These are phyloP conservation scores for Paratrypanosoma confusum DNA, from an alignment of 208 protist genomes.

Conservation along the genomic window DNA sequence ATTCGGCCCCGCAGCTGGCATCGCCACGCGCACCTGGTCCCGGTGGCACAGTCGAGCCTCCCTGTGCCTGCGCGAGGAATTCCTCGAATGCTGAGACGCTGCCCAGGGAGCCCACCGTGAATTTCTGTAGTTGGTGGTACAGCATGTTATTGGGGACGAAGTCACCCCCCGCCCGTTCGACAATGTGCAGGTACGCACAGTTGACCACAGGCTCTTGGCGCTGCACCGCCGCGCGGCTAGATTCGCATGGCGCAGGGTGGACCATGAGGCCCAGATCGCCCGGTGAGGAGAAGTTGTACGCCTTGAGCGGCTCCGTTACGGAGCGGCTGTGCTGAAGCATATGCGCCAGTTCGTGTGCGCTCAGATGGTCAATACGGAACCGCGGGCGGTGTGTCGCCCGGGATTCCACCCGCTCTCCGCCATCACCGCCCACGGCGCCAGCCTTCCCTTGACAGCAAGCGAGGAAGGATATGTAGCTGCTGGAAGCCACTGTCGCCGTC, in stretches of 20 bases:
- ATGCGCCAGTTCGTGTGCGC: conserved; percentile 24
- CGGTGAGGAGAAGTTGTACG: conserved; percentile 57
- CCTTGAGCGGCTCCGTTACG: conserved; percentile 20
- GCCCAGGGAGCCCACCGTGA: too few species aligned
- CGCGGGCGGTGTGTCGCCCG: neutral
- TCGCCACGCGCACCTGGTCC: too few species aligned
- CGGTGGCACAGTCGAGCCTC: too few species aligned
- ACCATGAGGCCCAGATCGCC: conserved; percentile 12
- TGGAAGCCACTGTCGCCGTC: conserved; percentile 19
- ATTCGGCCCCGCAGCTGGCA: too few species aligned
- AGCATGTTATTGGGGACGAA: conserved; percentile 80
- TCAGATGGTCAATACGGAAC: conserved; percentile 41
- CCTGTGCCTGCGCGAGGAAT: too few species aligned
- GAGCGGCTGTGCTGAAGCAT: conserved; percentile 34
- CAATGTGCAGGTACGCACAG: conserved; percentile 54
- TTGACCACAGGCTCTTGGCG: conserved; percentile 12
- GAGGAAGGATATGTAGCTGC: conserved; percentile 23
- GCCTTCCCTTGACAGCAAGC: neutral
- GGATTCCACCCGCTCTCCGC: too few species aligned
- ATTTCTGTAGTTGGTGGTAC: conserved; percentile 56
- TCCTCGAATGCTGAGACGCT: too few species aligned
- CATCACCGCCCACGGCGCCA: neutral
- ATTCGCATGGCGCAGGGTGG: neutral
- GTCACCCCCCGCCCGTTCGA: conserved; percentile 44
- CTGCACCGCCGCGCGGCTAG: too few species aligned